Base-by-base conservation (phyloP, 2,329 filamentous ascomycete genomes). In the Tolypocladium guangdongense region DNA sequence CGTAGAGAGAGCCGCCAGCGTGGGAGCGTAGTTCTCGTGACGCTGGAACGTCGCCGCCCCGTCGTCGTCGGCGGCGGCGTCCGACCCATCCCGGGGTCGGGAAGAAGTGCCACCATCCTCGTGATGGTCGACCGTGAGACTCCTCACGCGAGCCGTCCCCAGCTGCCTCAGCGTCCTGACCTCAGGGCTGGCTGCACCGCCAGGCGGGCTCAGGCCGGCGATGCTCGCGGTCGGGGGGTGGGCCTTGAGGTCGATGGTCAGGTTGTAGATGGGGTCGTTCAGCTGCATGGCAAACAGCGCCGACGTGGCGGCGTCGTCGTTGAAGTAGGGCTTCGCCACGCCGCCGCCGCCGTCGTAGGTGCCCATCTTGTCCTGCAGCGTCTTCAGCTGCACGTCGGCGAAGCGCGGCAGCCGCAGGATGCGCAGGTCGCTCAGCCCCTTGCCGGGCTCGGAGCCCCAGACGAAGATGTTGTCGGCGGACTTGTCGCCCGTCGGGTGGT, bases 241-340 rank as follows among this genome's bases (percentile, higher is more conserved):
- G 18, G 8, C 38, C 24, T 46, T 30, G 7, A 57, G 54, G 30
- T 55, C 32, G 37, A 57, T 52, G 22, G 35, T 50, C 36, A 57
- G 54, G 33, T 49, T 43, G 47, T 57, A 57, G 38, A 56, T 49
- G 35, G 56, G 56, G 38, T 57, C 54, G 20, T 52, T 57, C 16
- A 57, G 47, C 50, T 57, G 56, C 54, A 57, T 57, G 22, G 52
- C 52, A 10, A 56, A 36, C 4, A 57, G 50, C 2, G 56, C 54
- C 14, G 56, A 56, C 8, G 41, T 56, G 18, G 54, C 5, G 2
- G 50, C 50, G 20, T 52, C 33, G 24, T 56, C 55, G 5, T 53
- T 16, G 39, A 57, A 57, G 20, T 38, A 50, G n/a, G 33, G 48
- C 36, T 30, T 24, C n/a, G n/a, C n/a, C n/a, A n/a, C n/a, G n/a